Base-by-base conservation (phyloP, 2,329 filamentous ascomycete species). In the Fusarium sp. region DNA sequence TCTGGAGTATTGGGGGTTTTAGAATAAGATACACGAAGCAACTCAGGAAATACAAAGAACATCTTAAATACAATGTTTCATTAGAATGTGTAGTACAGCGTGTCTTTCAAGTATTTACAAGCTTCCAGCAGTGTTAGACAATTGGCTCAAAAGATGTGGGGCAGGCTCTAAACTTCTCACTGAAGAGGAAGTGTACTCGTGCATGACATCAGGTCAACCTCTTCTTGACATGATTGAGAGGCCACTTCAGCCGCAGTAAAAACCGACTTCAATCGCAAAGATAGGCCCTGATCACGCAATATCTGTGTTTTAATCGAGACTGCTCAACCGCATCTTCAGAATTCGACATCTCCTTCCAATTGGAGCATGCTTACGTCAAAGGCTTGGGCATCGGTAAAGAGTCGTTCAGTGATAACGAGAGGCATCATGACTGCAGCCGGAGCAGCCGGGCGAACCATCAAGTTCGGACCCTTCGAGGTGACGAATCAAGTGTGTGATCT, bases 391-490 rank as follows among this genome's bases (percentile, higher is more conserved):
- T 68, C 59, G 45, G 43, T 51, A 53, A 42, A 66, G 18, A 47
- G 58, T 51, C 51, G 46, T 27, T 59, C 58, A 43, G 24, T 66
- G 45, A 25, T 25, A 43, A 25, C 32, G 49, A 72, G 71, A 63
- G 46, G 58, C 64, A 72, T 73, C 72, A 81, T 81, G 78, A 76
- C 78, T 49, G 72, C 73, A 20, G 74, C 78, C 30, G 75, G 62
- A 22, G 59, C 66, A 25, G 70, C 70, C 24, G 76, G 64, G 7
- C 67, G 59, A 52, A 61, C 32, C 25, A 79, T 95, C 73, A 85
- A 89, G 76, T 96, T 97, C 77, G 93, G 93, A 16, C 87, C 90
- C 11, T 95, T 92, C 77, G 84, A 92, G 63, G 92, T 97, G 58
- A 92, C 92, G 15, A 84, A 88, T 20, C 92, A 94, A 83, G 91